phyloP scores from a whole-genome alignment of 345 rosid species.

The Raphanus sativus region DNA sequence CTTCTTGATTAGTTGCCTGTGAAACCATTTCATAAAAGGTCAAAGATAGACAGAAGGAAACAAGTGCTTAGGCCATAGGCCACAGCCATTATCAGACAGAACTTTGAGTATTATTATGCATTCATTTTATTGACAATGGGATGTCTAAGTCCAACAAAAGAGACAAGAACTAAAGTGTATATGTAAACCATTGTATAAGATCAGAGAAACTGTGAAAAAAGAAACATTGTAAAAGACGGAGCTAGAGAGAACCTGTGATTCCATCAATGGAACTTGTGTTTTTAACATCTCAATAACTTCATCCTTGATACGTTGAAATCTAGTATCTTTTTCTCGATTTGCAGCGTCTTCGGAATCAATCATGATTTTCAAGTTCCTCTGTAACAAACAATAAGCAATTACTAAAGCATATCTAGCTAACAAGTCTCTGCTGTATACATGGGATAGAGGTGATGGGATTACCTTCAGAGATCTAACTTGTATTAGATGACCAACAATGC shows the following conservation, averaged over 20 bases:
- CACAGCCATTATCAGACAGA: neutral
- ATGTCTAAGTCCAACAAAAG: neutral
- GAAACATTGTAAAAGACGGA: neutral
- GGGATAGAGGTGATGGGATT: constrained; percentile 15
- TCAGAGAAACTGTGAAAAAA: neutral
- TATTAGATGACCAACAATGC: constrained; percentile 86
- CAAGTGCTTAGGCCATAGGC: neutral
- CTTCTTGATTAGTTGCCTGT: constrained; percentile 60
- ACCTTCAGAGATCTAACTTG: constrained; percentile 98
- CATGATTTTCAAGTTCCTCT: constrained; percentile 91
- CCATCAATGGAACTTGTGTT: constrained; percentile 50
- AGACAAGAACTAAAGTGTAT: neutral
- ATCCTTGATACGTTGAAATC: constrained; percentile 74
- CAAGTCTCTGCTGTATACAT: neutral
- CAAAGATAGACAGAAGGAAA: too few species aligned
- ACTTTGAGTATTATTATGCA: constrained; percentile 8
- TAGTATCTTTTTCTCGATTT: constrained; percentile 79
- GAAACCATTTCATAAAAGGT: neutral
- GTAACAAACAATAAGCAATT: constrained; percentile 35
- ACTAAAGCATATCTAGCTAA: neutral
- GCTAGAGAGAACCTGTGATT: constrained; percentile 52
- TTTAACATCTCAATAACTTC: constrained; percentile 82
- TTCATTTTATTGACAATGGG: constrained; percentile 1
- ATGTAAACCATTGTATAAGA: neutral
- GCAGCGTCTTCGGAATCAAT: constrained; percentile 62